Evolutionary conservation across 441 rosid species (phyloP), one percentile per base, ranked within the genome.

Genomic region (Omphalea diandra): DNA sequence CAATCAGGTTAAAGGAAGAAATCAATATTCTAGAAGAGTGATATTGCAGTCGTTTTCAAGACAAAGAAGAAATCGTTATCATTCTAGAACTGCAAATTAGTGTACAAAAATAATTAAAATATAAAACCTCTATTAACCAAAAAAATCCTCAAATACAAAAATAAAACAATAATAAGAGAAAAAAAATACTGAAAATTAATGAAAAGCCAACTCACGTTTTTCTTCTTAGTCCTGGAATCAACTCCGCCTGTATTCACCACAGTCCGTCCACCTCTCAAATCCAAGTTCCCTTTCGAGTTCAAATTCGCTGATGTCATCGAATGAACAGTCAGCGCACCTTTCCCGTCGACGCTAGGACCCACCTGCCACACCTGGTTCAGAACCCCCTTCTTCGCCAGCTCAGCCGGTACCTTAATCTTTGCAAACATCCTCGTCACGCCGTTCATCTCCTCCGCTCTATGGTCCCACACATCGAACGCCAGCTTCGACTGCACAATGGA

Each of bases 401-500:
- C 76, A 4, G 63, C 73, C 61, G 88, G 89, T 38, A 94, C 85
- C 74, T 87, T 90, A 56, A 78, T 75, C 3, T 84, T 85, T 0
- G 93, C 98, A n/a, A 84, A 91, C 6, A 94, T 90, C 41, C 67
- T 83, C 57, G 86, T 85, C 49, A 76, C 85, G 10, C 72, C 77
- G 15, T 62, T 68, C 0, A 26, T 72, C 12, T 77, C 68, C 40
- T 73, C 80, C 0, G 91, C 95, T 0, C 77, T 68, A 20, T 86
- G 32, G 14, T 55, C 57, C 4, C 87, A 68, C 11, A 88, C 97
- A 2, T 36, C 31, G 63, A 94, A 91, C 31, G 82, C 85, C 57
- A 94, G 78, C 35, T 1, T 7, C 26, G 77, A 76, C 1, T 36
- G 67, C 57, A 24, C 26, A 10, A 85, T 74, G 2, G 38, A 3